Percentiles rank a stretch among this genome's conserved stretches.
These are phyloP conservation scores for Letharia columbiana DNA, from an alignment of 495 filamentous ascomycete species.

Conservation along the genomic window DNA sequence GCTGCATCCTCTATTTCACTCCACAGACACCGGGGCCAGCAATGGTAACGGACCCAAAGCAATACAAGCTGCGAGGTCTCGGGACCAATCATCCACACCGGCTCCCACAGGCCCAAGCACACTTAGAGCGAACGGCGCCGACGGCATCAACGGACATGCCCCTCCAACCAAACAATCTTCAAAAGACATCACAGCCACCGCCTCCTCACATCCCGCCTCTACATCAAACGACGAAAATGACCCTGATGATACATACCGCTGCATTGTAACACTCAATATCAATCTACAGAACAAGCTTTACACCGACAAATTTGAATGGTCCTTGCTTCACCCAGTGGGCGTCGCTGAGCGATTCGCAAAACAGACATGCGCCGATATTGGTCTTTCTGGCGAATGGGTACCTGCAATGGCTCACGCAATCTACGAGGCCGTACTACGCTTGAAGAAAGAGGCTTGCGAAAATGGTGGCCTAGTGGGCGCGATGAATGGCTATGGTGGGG, in stretches of 20 bases:
- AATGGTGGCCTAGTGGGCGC: slow-evolving; percentile 69
- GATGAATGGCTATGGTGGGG: slow-evolving; percentile 59
- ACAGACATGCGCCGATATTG: slow-evolving; percentile 83
- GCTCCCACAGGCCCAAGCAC: slow-evolving; percentile 41
- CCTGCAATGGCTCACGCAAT: slow-evolving; percentile 91
- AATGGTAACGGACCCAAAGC: slow-evolving; percentile 38
- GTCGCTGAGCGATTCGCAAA: slow-evolving; percentile 89
- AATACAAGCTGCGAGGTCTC: slow-evolving; percentile 34
- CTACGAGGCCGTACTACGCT: slow-evolving; percentile 84
- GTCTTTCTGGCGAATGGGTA: slow-evolving; percentile 85
- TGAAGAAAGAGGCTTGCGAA: slow-evolving; percentile 95
- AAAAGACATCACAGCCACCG: slow-evolving; percentile 43
- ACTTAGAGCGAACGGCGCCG: slow-evolving; percentile 35
- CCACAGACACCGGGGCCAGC: slow-evolving; percentile 38
- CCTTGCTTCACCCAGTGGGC: slow-evolving; percentile 80
- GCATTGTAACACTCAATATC: slow-evolving; percentile 83
- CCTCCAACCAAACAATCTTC: slow-evolving; percentile 33
- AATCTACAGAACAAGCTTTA: slow-evolving; percentile 88
- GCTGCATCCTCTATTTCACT: slow-evolving; percentile 82
- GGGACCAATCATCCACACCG: slow-evolving; percentile 47
- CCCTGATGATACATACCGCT: slow-evolving; percentile 86
- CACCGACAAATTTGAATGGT: slow-evolving; percentile 98
- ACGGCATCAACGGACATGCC: slow-evolving; percentile 35
- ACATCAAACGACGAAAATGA: slow-evolving; percentile 53
- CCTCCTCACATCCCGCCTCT: slow-evolving; percentile 39